A percentile compares a stretch with the other conserved stretches of the same genome.
Evolutionary conservation across 148 eudicot genomes (phyloP).

Genomic region (Chenopodium album): DNA sequence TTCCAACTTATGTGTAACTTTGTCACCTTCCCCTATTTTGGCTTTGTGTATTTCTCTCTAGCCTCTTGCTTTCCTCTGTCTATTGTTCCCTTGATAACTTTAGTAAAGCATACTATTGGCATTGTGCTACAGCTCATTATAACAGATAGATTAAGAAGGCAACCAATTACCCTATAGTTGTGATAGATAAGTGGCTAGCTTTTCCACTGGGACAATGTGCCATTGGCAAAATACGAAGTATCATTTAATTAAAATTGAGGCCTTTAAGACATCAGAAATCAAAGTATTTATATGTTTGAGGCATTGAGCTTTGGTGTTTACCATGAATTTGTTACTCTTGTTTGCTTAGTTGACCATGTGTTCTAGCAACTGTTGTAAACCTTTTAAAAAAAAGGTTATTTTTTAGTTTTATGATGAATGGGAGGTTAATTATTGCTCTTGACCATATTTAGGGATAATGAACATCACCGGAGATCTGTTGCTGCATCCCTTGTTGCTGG

Average conservation of each 20-base stretch:
- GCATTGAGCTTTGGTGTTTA: neutral
- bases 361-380: neutral
- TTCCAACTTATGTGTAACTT: neutral
- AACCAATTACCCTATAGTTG: neutral
- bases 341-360: constrained; percentile 1
- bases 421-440: neutral
- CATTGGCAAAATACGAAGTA: neutral
- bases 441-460: constrained; percentile 56
- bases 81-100: neutral
- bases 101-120: too few species aligned
- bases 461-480: constrained; percentile 66
- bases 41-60: neutral
- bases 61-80: neutral
- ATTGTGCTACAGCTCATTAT: neutral
- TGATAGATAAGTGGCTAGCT: neutral
- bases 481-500: constrained; percentile 85
- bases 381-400: neutral
- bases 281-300: neutral
- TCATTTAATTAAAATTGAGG: neutral
- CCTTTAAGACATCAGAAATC: neutral
- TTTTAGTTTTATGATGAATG: neutral
- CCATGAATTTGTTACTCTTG: neutral
- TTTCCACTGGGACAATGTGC: neutral
- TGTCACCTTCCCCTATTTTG: neutral
- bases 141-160: neutral